Percentiles rank a stretch among this genome's conserved stretches.
These are phyloP conservation scores for Gardenia jasminoides DNA, from an alignment of 257 asterid species.

Conservation along the genomic window DNA sequence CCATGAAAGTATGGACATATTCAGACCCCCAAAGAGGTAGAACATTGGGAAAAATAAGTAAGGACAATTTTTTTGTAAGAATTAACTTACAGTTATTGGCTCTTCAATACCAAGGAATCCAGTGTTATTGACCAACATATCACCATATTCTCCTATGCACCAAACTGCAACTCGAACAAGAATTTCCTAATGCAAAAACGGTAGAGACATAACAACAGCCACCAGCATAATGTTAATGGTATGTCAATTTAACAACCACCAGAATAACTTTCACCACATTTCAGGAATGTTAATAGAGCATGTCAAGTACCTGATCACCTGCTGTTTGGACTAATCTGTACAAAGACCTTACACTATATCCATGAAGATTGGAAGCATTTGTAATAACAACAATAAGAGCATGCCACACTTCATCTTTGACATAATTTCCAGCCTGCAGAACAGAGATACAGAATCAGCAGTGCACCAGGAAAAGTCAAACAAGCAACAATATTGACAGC, in stretches of 20 bases:
- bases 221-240: constrained; percentile 3
- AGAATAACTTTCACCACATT: constrained; percentile 9
- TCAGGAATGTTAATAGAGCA: constrained; percentile 8
- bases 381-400: constrained; percentile 84
- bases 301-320: constrained; percentile 66
- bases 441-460: constrained; percentile 20
- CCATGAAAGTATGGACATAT: not conserved
- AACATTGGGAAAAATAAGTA: not conserved
- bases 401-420: constrained; percentile 98
- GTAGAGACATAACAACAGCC: constrained; percentile 5
- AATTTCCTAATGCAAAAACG: constrained; percentile 61
- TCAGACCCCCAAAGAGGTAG: not conserved
- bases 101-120: constrained; percentile 82
- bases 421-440: constrained; percentile 86
- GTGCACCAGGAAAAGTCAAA: not conserved
- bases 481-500: not conserved
- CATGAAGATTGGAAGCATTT: constrained; percentile 90
- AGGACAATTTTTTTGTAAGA: not conserved
- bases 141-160: constrained; percentile 99
- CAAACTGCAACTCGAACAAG: constrained; percentile 96
- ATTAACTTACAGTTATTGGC: constrained; percentile 70
- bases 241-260: constrained; percentile 9
- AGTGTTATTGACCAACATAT: constrained; percentile 64
- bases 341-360: constrained; percentile 78
- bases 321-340: constrained; percentile 71